Evolutionary conservation across 2,329 filamentous ascomycete species (phyloP).

Genomic region (Claviceps africana): DNA sequence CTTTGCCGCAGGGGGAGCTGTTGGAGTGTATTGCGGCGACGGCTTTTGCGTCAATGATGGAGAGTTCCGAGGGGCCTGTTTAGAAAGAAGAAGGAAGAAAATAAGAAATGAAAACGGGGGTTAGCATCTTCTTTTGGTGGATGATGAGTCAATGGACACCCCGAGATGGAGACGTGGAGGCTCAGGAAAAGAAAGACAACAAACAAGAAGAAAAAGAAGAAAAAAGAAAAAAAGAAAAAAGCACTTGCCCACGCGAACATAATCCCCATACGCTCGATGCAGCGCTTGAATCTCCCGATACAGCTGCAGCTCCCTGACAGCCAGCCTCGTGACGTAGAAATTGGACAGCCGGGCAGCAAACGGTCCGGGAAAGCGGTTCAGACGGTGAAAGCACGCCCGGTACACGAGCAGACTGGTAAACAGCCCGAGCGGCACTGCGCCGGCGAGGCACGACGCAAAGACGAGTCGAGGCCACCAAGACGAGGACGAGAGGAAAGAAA

Average conservation of each 20-base stretch:
- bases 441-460: background rate
- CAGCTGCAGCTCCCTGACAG: constrained; percentile 11
- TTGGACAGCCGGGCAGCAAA: constrained; percentile 15
- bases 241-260: constrained; percentile 15
- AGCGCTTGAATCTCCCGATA: constrained; percentile 14
- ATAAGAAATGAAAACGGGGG: background rate
- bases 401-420: constrained; percentile 11
- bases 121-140: no score
- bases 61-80: constrained; percentile 18
- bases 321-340: constrained; percentile 11
- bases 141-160: background rate
- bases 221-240: background rate
- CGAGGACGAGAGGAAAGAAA: background rate
- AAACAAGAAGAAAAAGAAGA: background rate
- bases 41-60: constrained; percentile 16
- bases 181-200: background rate
- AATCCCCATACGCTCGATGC: constrained; percentile 16
- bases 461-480: background rate
- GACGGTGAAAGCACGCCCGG: constrained; percentile 12
- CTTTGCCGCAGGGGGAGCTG: constrained; percentile 17
- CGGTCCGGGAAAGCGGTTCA: constrained; percentile 16
- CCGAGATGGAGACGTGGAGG: background rate
- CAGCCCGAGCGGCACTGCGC: background rate
- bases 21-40: constrained; percentile 15
- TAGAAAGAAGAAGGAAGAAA: background rate